Conservation (phyloP, 768 basidiomycete species). For the Boletellus sp. region DNA sequence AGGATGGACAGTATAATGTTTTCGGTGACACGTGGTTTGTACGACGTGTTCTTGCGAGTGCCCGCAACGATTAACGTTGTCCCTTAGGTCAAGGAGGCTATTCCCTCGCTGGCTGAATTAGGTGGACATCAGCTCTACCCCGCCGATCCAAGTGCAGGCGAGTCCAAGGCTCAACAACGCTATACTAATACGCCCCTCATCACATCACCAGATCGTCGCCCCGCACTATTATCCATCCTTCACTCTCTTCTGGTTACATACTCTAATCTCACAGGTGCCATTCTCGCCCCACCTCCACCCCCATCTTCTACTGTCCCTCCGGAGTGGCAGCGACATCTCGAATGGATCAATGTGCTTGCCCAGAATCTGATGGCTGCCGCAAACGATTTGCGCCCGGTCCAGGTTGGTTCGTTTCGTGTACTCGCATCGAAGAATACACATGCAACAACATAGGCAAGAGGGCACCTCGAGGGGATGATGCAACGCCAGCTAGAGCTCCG, state of each 20-base stretch:
- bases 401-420: constrained; percentile 44
- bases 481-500: constrained; percentile 70
- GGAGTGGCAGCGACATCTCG: constrained; percentile 71
- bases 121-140: constrained; percentile 83
- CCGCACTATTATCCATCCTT: constrained; percentile 66
- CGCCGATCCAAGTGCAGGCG: constrained; percentile 64
- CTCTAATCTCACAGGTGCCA: constrained; percentile 65
- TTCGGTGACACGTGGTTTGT: constrained; percentile 93
- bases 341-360: constrained; percentile 77
- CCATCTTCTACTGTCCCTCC: constrained; percentile 43
- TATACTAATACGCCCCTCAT: constrained; percentile 9
- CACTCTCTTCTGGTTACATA: constrained; percentile 79
- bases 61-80: constrained; percentile 15
- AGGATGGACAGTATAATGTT: constrained; percentile 76
- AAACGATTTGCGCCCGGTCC: constrained; percentile 85
- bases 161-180: constrained; percentile 11
- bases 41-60: constrained; percentile 31
- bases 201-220: constrained; percentile 61
- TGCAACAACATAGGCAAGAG: constrained; percentile 56
- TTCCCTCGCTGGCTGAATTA: constrained; percentile 75
- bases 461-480: constrained; percentile 81
- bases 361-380: constrained; percentile 89
- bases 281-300: constrained; percentile 63
- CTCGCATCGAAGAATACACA: not conserved
- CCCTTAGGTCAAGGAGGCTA: constrained; percentile 71